Evolutionary conservation across 306 rosid species (phyloP).

Genomic region (Corylus heterophylla): DNA sequence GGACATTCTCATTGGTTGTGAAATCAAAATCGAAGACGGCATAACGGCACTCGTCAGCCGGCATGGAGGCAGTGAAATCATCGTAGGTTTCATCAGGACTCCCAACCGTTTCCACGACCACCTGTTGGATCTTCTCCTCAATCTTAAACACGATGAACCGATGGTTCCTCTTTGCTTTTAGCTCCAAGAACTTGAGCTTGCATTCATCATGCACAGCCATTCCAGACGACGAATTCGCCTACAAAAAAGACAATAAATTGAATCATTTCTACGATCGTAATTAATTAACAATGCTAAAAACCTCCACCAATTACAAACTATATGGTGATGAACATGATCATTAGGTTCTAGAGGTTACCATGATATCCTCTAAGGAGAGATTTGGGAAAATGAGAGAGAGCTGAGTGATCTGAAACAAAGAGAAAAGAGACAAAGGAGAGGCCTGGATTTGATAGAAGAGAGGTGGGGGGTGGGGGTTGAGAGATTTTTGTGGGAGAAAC

Average conservation of each 20-base stretch:
- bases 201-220: slow-evolving; percentile 38
- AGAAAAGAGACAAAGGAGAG: background rate
- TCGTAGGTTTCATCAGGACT: slow-evolving; percentile 26
- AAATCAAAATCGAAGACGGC: slow-evolving; percentile 34
- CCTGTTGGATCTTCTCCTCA: slow-evolving; percentile 33
- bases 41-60: slow-evolving; percentile 30
- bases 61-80: slow-evolving; percentile 25
- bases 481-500: slow-evolving; percentile 32
- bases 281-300: background rate
- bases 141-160: slow-evolving; percentile 37
- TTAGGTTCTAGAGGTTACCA: slow-evolving; percentile 11
- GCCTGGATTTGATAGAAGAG: background rate
- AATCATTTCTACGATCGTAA: no score
- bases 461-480: slow-evolving; percentile 5
- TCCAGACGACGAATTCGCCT: slow-evolving; percentile 30
- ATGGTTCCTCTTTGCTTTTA: slow-evolving; percentile 33
- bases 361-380: slow-evolving; percentile 5
- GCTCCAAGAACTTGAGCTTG: slow-evolving; percentile 31
- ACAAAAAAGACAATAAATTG: background rate
- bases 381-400: background rate
- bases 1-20: slow-evolving; percentile 29
- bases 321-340: background rate
- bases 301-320: background rate
- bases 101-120: slow-evolving; percentile 34
- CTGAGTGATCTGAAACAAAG: background rate